Percentiles rank a stretch among this genome's conserved stretches.
Evolutionary conservation across 1,284 basidiomycete species (phyloP).

Genomic region (Anthracocystis panici-leucophaei): DNA sequence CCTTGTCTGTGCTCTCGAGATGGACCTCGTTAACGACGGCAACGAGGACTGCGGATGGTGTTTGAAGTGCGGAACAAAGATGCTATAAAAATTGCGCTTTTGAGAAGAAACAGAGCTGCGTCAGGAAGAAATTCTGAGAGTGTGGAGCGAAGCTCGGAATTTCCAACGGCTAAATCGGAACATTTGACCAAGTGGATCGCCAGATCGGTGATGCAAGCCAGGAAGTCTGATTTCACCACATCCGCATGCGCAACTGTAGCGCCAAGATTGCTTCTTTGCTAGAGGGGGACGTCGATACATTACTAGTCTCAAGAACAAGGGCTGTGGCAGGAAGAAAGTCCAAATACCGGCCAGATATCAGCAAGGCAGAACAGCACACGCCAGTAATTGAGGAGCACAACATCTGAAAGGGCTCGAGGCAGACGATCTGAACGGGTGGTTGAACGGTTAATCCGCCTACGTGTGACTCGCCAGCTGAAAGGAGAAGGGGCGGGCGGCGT

Average conservation of each 20-base stretch:
- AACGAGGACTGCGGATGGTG: background rate
- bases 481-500: no score
- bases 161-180: background rate
- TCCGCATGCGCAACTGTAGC: no score
- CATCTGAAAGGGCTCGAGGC: background rate
- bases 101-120: background rate
- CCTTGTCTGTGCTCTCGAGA: background rate
- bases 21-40: background rate
- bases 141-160: background rate
- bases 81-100: background rate
- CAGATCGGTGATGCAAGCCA: background rate
- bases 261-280: no score
- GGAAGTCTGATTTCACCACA: no score
- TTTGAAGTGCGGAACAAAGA: background rate
- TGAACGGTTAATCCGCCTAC: background rate
- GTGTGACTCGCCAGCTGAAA: no score
- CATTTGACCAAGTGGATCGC: background rate
- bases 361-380: background rate
- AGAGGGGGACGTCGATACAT: no score
- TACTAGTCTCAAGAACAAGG: no score
- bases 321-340: no score
- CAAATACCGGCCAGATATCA: no score
- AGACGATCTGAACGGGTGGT: background rate
- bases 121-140: conserved; percentile 2
- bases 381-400: background rate